phyloP scores from a whole-genome alignment of 1,284 basidiomycete species.

The Ganoderma boninense region DNA sequence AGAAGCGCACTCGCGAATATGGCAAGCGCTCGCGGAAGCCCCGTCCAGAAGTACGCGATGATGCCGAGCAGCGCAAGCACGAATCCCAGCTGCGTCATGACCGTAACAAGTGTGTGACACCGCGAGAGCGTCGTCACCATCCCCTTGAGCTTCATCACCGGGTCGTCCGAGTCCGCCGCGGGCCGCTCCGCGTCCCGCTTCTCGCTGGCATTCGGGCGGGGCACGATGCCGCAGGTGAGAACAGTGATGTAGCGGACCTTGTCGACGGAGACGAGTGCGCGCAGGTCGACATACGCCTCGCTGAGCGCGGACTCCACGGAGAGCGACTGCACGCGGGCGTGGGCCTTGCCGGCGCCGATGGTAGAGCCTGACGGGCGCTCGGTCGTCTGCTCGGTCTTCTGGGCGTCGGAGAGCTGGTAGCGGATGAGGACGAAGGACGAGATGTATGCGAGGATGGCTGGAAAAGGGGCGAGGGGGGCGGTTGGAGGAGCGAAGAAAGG shows the following conservation, averaged over 20 bases:
- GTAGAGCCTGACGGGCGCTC: neutral
- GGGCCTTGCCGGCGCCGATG: neutral
- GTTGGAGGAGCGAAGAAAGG: neutral
- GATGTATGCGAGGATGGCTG: conserved; percentile 43
- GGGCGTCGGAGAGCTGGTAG: conserved; percentile 41
- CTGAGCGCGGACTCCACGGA: neutral
- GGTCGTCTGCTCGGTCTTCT: conserved; percentile 29
- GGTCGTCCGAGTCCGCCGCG: conserved; percentile 2
- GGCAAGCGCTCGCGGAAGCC: conserved; percentile 39
- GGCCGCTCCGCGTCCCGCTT: conserved; percentile 1
- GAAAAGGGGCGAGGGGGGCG: neutral
- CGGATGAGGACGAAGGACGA: conserved; percentile 47
- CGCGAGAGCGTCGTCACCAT: conserved; percentile 43
- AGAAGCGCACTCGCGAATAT: conserved; percentile 44
- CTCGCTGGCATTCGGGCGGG: neutral
- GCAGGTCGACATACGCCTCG: conserved; percentile 20
- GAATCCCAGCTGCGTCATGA: conserved; percentile 44
- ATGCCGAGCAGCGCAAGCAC: conserved; percentile 44
- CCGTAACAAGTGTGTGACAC: conserved; percentile 42
- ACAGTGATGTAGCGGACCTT: conserved; percentile 22
- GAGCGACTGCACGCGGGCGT: neutral
- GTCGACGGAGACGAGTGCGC: conserved; percentile 25
- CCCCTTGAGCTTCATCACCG: conserved; percentile 29
- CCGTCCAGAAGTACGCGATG: conserved; percentile 45
- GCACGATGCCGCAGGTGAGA: neutral